A percentile compares a stretch with the other conserved stretches of the same genome.
These are phyloP conservation scores for Aspergillus vadensis DNA, from an alignment of 2,329 filamentous ascomycete species.

Conservation along the genomic window DNA sequence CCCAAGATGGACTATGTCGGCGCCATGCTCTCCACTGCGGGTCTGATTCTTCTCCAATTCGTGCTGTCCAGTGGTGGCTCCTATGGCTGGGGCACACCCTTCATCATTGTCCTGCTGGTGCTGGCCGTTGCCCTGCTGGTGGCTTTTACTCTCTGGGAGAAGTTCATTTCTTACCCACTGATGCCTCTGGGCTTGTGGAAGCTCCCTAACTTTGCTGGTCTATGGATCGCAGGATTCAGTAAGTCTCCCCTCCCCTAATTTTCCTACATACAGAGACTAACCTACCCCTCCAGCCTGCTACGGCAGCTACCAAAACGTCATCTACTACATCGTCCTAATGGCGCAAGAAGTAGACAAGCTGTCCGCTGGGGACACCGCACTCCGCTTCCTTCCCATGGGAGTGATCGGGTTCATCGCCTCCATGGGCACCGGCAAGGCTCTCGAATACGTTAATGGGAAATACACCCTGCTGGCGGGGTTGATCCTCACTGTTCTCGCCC, in stretches of 20 bases:
- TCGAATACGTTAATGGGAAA: constrained; percentile 44
- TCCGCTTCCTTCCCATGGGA: constrained; percentile 48
- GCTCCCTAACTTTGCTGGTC: constrained; percentile 48
- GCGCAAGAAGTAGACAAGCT: constrained; percentile 45
- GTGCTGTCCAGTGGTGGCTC: constrained; percentile 49
- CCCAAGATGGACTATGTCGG: constrained; percentile 47
- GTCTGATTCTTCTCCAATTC: constrained; percentile 49
- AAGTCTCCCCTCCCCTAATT: neutral
- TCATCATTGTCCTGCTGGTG: constrained; percentile 48
- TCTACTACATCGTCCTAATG: constrained; percentile 48
- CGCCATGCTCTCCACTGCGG: constrained; percentile 45
- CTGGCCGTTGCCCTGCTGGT: constrained; percentile 42
- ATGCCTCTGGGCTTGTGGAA: constrained; percentile 52
- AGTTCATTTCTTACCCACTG: constrained; percentile 48
- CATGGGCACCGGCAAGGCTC: constrained; percentile 38
- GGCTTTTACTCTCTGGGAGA: constrained; percentile 45
- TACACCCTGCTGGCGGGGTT: constrained; percentile 40
- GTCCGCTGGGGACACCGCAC: constrained; percentile 42
- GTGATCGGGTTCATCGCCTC: constrained; percentile 41
- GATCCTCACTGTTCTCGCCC: constrained; percentile 39
- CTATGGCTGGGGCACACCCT: constrained; percentile 51
- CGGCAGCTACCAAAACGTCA: constrained; percentile 46
- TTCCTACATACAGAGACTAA: constrained; percentile 3
- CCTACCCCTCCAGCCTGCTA: constrained; percentile 36
- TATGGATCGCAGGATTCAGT: constrained; percentile 50